Conservation (phyloP, 2,329 filamentous ascomycete genomes). For the Oidium heveae region DNA sequence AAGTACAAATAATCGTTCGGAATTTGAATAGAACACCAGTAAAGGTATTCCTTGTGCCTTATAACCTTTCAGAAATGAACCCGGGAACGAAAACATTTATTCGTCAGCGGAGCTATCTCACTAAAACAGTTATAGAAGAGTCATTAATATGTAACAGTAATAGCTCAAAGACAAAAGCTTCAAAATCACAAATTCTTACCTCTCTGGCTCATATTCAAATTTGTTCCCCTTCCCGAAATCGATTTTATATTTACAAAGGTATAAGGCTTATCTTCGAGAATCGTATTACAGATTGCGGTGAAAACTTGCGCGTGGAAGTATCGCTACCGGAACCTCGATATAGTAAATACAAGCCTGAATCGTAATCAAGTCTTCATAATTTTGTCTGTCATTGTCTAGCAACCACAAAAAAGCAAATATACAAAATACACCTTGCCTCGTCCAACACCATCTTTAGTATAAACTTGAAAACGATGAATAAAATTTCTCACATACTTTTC, state of each 20-base stretch:
- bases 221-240: conserved; percentile 59
- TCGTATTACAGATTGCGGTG: conserved; percentile 81
- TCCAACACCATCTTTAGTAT: too few species aligned
- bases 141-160: conserved; percentile 8
- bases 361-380: too few species aligned
- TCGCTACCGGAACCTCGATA: conserved; percentile 74
- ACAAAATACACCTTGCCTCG: too few species aligned
- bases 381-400: too few species aligned
- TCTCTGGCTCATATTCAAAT: conserved; percentile 89
- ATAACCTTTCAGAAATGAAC: conserved; percentile 80
- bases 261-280: conserved; percentile 93
- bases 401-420: too few species aligned
- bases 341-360: conserved; percentile 44
- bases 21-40: conserved; percentile 97
- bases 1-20: conserved; percentile 91
- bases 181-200: conserved; percentile 48
- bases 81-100: conserved; percentile 89
- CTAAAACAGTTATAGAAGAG: conserved; percentile 53
- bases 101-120: conserved; percentile 77
- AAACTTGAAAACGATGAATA: too few species aligned
- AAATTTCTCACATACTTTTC: too few species aligned
- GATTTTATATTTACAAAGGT: conserved; percentile 76
- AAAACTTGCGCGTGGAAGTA: conserved; percentile 72
- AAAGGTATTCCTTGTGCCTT: conserved; percentile 83
- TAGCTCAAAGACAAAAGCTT: conserved; percentile 16